Base-by-base conservation (phyloP, 441 rosid species). In the Bruguiera hainesii region DNA sequence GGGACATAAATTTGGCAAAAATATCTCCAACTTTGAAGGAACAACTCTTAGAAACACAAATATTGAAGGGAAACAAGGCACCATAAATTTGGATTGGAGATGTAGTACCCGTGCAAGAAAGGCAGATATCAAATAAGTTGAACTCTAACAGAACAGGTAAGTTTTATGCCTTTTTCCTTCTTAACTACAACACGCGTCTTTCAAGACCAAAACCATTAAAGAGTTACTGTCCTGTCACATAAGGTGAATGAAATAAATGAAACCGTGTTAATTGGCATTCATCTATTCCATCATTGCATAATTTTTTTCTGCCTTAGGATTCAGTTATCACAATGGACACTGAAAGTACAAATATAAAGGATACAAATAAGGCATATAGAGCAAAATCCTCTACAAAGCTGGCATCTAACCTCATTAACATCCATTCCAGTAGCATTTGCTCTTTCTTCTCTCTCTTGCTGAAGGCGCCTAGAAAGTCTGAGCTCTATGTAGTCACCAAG, bases 401-500 rank as follows among this genome's bases (percentile, higher is more conserved):
- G 42, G 60, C 49, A 65, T 62, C 78, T 77, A 76, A 91, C 97
- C 84, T 89, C 87, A 56, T 83, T 61, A 63, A 83, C 20, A 72
- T 75, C 71, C 83, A 73, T 81, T 76, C 80, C 81, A 11, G 58
- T 19, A 70, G 64, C 67, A 49, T 67, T 70, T 70, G 96, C 97
- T 48, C 79, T 88, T 68, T 79, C 81, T 51, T 67, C 42, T 69
- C 82, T 85, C 75, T 89, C 93, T 73, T 83, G 80, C 67, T 67
- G 65, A 57, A 91, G 89, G 49, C 82, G 77, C 69, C 42, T 75
- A 31, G 35, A 72, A 35, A 91, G 83, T 55, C 91, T 87, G 77
- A 75, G 73, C 78, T 91, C 90, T 66, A 91, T 61, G 70, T 65
- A 85, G 68, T 82, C 74, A 67, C 97, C 84, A 25, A 89, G 89